Evolutionary conservation across 2,329 filamentous ascomycete species (phyloP).

Genomic region (Kalaharituber pfeilii): DNA sequence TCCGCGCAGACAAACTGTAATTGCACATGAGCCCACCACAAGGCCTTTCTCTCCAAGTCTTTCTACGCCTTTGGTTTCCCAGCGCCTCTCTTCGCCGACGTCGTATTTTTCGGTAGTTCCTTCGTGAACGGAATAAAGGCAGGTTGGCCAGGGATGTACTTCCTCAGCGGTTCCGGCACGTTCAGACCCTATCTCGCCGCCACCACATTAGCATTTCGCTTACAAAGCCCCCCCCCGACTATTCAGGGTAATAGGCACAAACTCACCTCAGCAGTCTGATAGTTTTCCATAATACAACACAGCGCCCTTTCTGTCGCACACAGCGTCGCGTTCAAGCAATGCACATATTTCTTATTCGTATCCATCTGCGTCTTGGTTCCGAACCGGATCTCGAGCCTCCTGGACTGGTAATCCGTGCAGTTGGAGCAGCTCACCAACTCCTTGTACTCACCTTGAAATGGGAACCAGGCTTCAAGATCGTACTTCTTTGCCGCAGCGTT

Average conservation of each 20-base stretch:
- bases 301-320: slow-evolving; percentile 82
- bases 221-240: not conserved
- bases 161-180: slow-evolving; percentile 66
- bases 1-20: too few species aligned
- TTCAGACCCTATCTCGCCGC: slow-evolving; percentile 42
- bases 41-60: not conserved
- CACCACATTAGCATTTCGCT: slow-evolving; percentile 16
- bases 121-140: slow-evolving; percentile 80
- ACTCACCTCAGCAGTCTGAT: slow-evolving; percentile 68
- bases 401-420: slow-evolving; percentile 93
- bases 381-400: slow-evolving; percentile 81
- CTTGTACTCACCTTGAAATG: slow-evolving; percentile 94
- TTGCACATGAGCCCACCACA: too few species aligned
- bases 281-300: slow-evolving; percentile 93
- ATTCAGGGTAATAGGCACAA: not conserved
- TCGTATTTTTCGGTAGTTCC: slow-evolving; percentile 62
- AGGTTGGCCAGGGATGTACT: slow-evolving; percentile 76
- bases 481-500: slow-evolving; percentile 82
- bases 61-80: slow-evolving; percentile 10
- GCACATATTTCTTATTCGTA: slow-evolving; percentile 79
- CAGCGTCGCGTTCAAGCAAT: slow-evolving; percentile 77
- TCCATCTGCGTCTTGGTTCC: slow-evolving; percentile 76
- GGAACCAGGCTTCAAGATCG: slow-evolving; percentile 93
- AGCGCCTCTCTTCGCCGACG: slow-evolving; percentile 36
- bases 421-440: slow-evolving; percentile 96